A percentile compares a stretch with the other conserved stretches of the same genome.
Conservation (phyloP, 306 rosid species). For the Canavalia ensiformis region DNA sequence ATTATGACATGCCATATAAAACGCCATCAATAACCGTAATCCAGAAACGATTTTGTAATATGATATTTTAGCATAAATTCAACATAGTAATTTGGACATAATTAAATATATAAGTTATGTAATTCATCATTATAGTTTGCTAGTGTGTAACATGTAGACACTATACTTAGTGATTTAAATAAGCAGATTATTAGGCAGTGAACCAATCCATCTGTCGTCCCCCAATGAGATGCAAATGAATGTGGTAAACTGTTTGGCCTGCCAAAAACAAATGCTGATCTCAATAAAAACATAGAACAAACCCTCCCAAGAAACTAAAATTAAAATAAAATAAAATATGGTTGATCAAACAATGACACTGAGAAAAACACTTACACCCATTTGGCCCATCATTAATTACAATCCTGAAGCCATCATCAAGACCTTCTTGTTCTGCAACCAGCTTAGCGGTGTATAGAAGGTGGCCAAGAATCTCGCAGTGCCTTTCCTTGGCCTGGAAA, state of each 20-base stretch:
- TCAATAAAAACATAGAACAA: background rate
- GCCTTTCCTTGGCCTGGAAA: slow-evolving; percentile 90
- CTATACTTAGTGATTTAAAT: background rate
- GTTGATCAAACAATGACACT: slow-evolving; percentile 16
- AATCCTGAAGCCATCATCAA: slow-evolving; percentile 82
- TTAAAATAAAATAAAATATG: background rate
- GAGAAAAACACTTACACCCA: slow-evolving; percentile 62
- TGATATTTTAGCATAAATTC: slow-evolving; percentile 1
- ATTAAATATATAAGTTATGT: background rate
- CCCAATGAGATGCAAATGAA: slow-evolving; percentile 84
- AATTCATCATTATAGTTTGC: slow-evolving; percentile 23
- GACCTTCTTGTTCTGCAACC: slow-evolving; percentile 84
- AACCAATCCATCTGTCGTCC: slow-evolving; percentile 94
- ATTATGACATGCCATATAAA: background rate
- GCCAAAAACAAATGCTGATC: slow-evolving; percentile 42
- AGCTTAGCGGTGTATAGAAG: slow-evolving; percentile 87
- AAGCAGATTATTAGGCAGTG: slow-evolving; percentile 59
- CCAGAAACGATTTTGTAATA: background rate
- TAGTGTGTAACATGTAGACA: background rate
- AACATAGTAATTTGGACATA: slow-evolving; percentile 8
- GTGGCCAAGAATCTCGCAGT: slow-evolving; percentile 79
- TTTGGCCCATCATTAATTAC: slow-evolving; percentile 85
- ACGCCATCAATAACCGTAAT: background rate
- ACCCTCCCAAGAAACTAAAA: background rate
- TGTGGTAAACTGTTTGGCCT: slow-evolving; percentile 89